Conservation (phyloP, 2,329 filamentous ascomycete species). For the Fusarium paranaense region DNA sequence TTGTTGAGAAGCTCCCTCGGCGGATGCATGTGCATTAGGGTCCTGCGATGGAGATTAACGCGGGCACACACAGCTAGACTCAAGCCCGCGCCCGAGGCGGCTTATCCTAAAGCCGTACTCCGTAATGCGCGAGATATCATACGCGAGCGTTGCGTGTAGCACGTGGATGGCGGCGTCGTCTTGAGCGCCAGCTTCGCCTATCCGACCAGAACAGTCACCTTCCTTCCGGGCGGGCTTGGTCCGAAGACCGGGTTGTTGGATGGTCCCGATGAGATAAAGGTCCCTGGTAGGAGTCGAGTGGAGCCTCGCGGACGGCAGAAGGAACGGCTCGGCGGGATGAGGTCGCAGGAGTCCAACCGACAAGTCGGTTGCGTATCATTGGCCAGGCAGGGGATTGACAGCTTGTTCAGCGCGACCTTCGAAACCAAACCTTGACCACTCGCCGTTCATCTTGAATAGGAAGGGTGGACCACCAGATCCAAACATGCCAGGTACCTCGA, state of each 20-base stretch:
- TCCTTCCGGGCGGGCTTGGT: constrained; percentile 11
- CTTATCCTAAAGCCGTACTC: constrained; percentile 5
- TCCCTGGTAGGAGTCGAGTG: constrained; percentile 10
- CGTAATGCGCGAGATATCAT: constrained; percentile 16
- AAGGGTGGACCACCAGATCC: constrained; percentile 13
- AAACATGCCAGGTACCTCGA: neutral
- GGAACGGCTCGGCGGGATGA: constrained; percentile 6
- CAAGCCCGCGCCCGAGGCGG: constrained; percentile 20
- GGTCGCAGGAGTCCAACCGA: constrained; percentile 6
- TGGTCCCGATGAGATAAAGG: constrained; percentile 11
- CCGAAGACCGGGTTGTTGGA: constrained; percentile 34
- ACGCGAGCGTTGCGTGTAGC: constrained; percentile 13
- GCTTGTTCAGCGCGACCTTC: neutral
- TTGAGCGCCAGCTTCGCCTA: constrained; percentile 9
- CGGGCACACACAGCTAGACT: constrained; percentile 4
- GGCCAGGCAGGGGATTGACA: neutral
- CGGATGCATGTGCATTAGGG: constrained; percentile 1
- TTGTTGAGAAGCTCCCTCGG: neutral
- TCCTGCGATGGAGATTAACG: constrained; percentile 9
- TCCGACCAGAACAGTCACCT: neutral
- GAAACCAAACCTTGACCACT: neutral
- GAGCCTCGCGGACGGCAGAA: constrained; percentile 7
- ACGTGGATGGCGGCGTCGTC: constrained; percentile 14
- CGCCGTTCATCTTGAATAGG: constrained; percentile 18
- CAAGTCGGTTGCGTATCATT: constrained; percentile 22